phyloP scores from a whole-genome alignment of 2,329 filamentous ascomycete species.

The Alternaria infectoria region DNA sequence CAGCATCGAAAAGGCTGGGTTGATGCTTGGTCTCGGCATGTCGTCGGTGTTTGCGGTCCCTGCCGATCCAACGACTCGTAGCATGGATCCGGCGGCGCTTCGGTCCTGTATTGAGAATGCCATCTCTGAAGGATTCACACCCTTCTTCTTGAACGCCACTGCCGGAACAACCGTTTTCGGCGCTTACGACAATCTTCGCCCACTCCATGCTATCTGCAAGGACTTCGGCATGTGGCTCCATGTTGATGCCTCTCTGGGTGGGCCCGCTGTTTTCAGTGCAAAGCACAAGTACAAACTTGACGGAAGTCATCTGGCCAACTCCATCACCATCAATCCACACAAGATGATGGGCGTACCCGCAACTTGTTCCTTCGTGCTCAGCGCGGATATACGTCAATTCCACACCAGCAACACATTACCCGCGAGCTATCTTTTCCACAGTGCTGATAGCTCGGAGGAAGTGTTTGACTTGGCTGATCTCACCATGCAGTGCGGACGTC shows the following conservation, averaged over 20 bases:
- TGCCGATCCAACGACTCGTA: not conserved
- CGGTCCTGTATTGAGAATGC: not conserved
- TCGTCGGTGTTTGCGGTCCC: not conserved
- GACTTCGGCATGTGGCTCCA: not conserved
- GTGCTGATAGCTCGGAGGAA: not conserved
- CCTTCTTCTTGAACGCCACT: not conserved
- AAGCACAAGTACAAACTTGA: not conserved
- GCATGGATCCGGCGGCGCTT: not conserved
- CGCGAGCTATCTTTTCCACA: not conserved
- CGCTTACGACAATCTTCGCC: not conserved
- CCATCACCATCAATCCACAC: not conserved
- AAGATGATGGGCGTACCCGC: not conserved
- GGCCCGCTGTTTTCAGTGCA: not conserved
- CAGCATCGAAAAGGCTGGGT: not conserved
- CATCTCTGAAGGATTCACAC: not conserved
- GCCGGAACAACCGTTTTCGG: not conserved
- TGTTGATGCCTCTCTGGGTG: not conserved
- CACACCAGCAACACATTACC: not conserved
- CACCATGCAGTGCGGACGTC: not conserved
- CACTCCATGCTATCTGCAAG: not conserved
- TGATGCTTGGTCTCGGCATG: not conserved
- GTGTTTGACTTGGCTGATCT: not conserved
- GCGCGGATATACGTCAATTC: not conserved
- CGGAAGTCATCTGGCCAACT: not conserved
- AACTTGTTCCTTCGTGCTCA: not conserved